Base-by-base conservation (phyloP, 2,329 filamentous ascomycete genomes). In the Beauveria sp. region DNA sequence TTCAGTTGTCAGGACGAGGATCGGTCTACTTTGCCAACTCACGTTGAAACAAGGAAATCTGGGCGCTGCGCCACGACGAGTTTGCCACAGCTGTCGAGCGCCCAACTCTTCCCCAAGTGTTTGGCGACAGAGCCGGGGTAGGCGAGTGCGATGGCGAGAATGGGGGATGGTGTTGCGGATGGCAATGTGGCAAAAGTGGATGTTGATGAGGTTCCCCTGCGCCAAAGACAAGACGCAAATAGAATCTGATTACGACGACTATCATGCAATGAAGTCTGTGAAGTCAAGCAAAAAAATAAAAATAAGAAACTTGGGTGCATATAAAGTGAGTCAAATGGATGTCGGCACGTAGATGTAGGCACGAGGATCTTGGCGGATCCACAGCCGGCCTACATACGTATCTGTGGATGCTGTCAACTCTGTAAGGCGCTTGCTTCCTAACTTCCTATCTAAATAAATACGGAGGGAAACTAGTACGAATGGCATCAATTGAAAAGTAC, bases 21-120 rank as follows among this genome's bases (percentile, higher is more conserved):
- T 38, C 43, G 40, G 30, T 22, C 49, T 60, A 26, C 12, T 20
- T n/a, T 20, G 18, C 7, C 20, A 38, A 30, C n/a, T 49, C 5
- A 45, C 3, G 38, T 28, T 26, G 26, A 49, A 60, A 60, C 47
- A 52, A 42, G 57, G 9, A 60, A 60, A 16, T 10, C 5, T 30
- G 42, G 3, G 38, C 40, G 34, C 16, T 18, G 26, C 26, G 54
- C 54, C 54, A 38, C 40, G 49, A 60, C 38, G n/a, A 52, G n/a
- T 53, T 60, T 60, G 57, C 57, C 57, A 60, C 57, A 60, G 18
- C 38, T 45, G 30, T 38, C 57, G 12, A 58, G 34, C 5, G n/a
- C 9, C 43, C 26, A 45, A 8, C 14, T 43, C 22, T 20, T 14
- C 14, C 18, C 49, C 57, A 1, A 24, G 28, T 34, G 22, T 38